Conservation (phyloP, 108 stramenopile genomes). For the Nitzschia sp. region DNA sequence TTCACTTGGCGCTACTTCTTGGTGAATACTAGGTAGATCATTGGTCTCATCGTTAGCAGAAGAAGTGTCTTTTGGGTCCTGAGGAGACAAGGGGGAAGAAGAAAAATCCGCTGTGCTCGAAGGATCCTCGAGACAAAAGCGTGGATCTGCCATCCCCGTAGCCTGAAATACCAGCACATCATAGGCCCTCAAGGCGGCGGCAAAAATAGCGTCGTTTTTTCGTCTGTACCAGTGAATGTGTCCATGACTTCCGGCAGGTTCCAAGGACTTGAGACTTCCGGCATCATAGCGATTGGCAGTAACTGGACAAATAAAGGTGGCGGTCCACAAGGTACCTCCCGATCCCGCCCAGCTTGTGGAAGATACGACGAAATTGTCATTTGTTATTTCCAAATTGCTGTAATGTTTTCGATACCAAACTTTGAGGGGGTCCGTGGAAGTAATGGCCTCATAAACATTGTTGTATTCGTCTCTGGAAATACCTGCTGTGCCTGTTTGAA, state of each 20-base stretch:
- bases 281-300: slow-evolving; percentile 28
- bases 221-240: slow-evolving; percentile 29
- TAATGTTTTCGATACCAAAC: slow-evolving; percentile 15
- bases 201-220: slow-evolving; percentile 38
- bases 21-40: not conserved
- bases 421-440: slow-evolving; percentile 3
- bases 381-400: slow-evolving; percentile 15
- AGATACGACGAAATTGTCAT: slow-evolving; percentile 34
- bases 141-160: slow-evolving; percentile 24
- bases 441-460: not conserved
- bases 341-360: slow-evolving; percentile 10
- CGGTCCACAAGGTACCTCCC: slow-evolving; percentile 30
- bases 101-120: too few relatives aligned
- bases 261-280: not conserved
- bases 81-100: too few relatives aligned
- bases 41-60: not conserved
- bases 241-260: not conserved
- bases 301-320: slow-evolving; percentile 44
- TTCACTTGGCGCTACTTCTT: not conserved
- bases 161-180: slow-evolving; percentile 35
- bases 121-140: slow-evolving; percentile 47
- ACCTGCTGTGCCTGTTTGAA: slow-evolving; percentile 1
- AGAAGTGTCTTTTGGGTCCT: not conserved
- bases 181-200: slow-evolving; percentile 39
- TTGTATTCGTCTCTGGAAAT: not conserved